phyloP scores from a whole-genome alignment of 2,329 filamentous ascomycete species.

The Pyrenophora seminiperda region DNA sequence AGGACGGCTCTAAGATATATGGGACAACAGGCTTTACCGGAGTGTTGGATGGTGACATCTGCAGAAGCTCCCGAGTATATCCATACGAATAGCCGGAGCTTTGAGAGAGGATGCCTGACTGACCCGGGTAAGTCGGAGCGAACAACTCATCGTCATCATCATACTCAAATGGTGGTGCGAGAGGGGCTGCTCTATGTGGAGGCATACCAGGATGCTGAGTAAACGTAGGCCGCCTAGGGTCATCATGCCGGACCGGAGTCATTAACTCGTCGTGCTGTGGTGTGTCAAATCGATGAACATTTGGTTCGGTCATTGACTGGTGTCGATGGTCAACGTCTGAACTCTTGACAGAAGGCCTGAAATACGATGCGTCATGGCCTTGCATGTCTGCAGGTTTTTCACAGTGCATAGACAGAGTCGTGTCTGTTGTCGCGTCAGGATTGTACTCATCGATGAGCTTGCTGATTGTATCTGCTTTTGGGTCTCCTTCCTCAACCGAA shows the following conservation, averaged over 20 bases:
- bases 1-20: conserved; percentile 26
- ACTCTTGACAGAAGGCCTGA: no score
- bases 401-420: conserved; percentile 3
- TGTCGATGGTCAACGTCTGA: neutral
- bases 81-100: conserved; percentile 43
- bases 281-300: conserved; percentile 26
- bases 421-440: conserved; percentile 9
- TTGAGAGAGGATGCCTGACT: conserved; percentile 33
- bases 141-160: conserved; percentile 18
- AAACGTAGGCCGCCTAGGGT: conserved; percentile 11
- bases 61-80: conserved; percentile 42
- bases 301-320: conserved; percentile 7
- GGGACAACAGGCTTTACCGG: neutral
- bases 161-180: conserved; percentile 36
- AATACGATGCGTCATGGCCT: no score
- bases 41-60: conserved; percentile 22
- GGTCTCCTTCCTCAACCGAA: conserved; percentile 15
- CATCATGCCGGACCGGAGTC: neutral
- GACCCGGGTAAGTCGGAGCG: conserved; percentile 10
- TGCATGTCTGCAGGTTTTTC: neutral
- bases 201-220: conserved; percentile 27
- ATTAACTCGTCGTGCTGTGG: neutral
- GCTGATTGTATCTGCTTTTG: conserved; percentile 42
- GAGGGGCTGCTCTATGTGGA: conserved; percentile 31
- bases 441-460: conserved; percentile 42